These are phyloP conservation scores for Hanseniaspora meyeri DNA, from an alignment of 805 yeast genomes.

Conservation along the genomic window DNA sequence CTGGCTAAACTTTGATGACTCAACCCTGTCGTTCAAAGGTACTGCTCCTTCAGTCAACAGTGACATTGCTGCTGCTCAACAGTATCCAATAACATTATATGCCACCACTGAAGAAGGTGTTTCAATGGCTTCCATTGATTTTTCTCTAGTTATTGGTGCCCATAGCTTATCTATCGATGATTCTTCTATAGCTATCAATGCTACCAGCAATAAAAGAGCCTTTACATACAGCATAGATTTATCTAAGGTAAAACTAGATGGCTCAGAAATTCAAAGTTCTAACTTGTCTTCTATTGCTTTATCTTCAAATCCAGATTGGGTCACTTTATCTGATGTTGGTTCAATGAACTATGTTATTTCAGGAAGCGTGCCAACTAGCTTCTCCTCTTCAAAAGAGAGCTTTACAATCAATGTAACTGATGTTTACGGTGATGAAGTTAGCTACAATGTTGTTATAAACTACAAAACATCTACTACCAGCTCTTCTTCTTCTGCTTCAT, in stretches of 20 bases:
- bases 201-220: constrained; percentile 31
- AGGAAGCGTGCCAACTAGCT: constrained; percentile 45
- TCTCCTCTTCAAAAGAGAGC: constrained; percentile 25
- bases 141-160: constrained; percentile 73
- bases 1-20: constrained; percentile 65
- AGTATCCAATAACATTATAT: constrained; percentile 56
- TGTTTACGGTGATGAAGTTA: constrained; percentile 46
- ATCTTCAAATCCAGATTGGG: constrained; percentile 33
- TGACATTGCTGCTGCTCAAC: constrained; percentile 72
- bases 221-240: constrained; percentile 52
- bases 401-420: constrained; percentile 51
- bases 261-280: constrained; percentile 47
- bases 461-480: constrained; percentile 22
- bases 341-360: constrained; percentile 26
- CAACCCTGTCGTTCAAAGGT: constrained; percentile 61
- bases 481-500: not conserved
- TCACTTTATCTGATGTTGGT: constrained; percentile 32
- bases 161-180: constrained; percentile 61
- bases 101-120: constrained; percentile 70
- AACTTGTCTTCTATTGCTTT: constrained; percentile 21
- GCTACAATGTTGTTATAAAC: constrained; percentile 43
- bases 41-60: constrained; percentile 81
- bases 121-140: constrained; percentile 56
- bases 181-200: constrained; percentile 47
- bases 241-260: constrained; percentile 52